A percentile compares a stretch with the other conserved stretches of the same genome.
Conservation (phyloP, 306 rosid genomes). For the Ammopiptanthus mongolicus region DNA sequence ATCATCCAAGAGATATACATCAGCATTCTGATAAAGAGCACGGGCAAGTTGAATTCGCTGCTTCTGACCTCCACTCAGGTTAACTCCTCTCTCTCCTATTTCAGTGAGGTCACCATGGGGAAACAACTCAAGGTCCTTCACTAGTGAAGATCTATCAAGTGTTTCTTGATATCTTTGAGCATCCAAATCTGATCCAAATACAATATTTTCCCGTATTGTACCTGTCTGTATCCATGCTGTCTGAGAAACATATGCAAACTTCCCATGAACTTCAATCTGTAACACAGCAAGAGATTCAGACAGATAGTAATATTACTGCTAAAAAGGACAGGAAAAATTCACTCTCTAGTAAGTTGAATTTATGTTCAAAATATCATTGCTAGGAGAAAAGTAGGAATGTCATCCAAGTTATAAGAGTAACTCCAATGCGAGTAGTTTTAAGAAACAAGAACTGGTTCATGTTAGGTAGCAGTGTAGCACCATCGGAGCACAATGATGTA, state of each 20-base stretch:
- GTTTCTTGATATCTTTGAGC: slow-evolving; percentile 40
- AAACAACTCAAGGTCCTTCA: slow-evolving; percentile 53
- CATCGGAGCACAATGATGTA: too few relatives aligned
- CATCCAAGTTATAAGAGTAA: not conserved
- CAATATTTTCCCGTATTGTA: slow-evolving; percentile 43
- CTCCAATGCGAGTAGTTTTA: too few relatives aligned
- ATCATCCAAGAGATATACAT: slow-evolving; percentile 64
- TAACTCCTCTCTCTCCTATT: slow-evolving; percentile 59
- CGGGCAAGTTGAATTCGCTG: slow-evolving; percentile 92
- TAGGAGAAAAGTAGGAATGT: not conserved
- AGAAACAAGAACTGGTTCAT: too few relatives aligned
- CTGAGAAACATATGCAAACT: slow-evolving; percentile 60
- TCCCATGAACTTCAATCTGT: slow-evolving; percentile 39
- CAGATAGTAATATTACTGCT: too few relatives aligned
- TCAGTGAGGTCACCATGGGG: slow-evolving; percentile 49
- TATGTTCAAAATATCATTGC: not conserved
- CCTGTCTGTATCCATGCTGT: slow-evolving; percentile 61
- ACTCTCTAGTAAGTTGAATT: not conserved
- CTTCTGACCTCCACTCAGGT: slow-evolving; percentile 84
- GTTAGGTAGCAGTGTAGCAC: too few relatives aligned
- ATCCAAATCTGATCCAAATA: slow-evolving; percentile 50
- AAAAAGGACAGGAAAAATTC: not conserved
- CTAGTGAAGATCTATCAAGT: slow-evolving; percentile 39
- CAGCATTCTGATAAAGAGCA: slow-evolving; percentile 76
- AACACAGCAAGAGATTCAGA: not conserved